phyloP scores from a whole-genome alignment of 176 grass and related monocot genomes.

The Carex pumila region DNA sequence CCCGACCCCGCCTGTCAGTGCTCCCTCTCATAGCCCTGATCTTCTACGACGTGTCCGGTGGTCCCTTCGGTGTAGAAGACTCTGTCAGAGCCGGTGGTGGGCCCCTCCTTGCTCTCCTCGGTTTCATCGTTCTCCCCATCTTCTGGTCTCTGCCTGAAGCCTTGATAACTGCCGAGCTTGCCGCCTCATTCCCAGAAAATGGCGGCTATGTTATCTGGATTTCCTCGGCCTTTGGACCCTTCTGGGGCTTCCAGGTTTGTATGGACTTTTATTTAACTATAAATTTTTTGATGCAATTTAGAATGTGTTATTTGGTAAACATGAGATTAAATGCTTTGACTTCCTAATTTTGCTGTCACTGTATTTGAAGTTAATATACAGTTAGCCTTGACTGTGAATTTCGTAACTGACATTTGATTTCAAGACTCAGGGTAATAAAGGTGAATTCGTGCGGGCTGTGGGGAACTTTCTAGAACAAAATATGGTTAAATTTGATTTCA shows the following conservation, averaged over 20 bases:
- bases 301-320: background rate
- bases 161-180: slow-evolving; percentile 84
- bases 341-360: background rate
- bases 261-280: background rate
- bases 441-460: background rate
- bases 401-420: background rate
- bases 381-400: background rate
- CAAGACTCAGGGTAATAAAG: background rate
- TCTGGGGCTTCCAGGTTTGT: slow-evolving; percentile 48
- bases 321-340: background rate
- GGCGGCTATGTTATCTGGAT: slow-evolving; percentile 89
- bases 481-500: background rate
- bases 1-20: slow-evolving; percentile 40
- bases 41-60: slow-evolving; percentile 95
- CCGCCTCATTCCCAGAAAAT: slow-evolving; percentile 67
- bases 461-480: background rate
- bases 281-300: background rate
- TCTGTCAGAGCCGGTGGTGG: slow-evolving; percentile 75
- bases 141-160: slow-evolving; percentile 87
- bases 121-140: slow-evolving; percentile 55
- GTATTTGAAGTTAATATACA: background rate
- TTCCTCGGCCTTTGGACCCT: slow-evolving; percentile 72
- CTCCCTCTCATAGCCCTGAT: slow-evolving; percentile 87
- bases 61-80: slow-evolving; percentile 90
- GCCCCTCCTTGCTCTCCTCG: slow-evolving; percentile 67